A percentile compares a stretch with the other conserved stretches of the same genome.
These are phyloP conservation scores for Termitomyces sp. DNA, from an alignment of 768 basidiomycete genomes.

Conservation along the genomic window DNA sequence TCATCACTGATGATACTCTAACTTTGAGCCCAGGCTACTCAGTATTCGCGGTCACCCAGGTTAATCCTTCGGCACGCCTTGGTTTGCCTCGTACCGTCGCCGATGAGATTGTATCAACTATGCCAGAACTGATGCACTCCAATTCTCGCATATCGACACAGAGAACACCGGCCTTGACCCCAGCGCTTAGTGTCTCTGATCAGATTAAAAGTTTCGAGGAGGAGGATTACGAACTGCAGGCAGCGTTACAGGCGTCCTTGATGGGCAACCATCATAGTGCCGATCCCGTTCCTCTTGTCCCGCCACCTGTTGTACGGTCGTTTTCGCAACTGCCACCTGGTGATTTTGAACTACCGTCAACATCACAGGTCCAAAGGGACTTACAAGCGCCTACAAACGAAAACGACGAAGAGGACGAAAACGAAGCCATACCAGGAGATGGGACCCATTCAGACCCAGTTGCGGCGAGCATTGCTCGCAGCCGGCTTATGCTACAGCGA, in stretches of 20 bases:
- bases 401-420: background rate
- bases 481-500: conserved; percentile 51
- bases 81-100: conserved; percentile 62
- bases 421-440: conserved; percentile 2
- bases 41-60: conserved; percentile 68
- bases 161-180: conserved; percentile 1
- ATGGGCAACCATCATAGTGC: conserved; percentile 18
- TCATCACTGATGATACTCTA: background rate
- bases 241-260: conserved; percentile 80
- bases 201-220: conserved; percentile 52
- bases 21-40: conserved; percentile 55
- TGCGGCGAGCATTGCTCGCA: conserved; percentile 62
- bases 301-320: conserved; percentile 21
- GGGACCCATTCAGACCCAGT: conserved; percentile 42
- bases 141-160: conserved; percentile 5
- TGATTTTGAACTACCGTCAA: conserved; percentile 1
- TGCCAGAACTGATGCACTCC: conserved; percentile 40
- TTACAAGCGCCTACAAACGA: conserved; percentile 9
- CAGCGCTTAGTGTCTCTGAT: conserved; percentile 3
- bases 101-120: conserved; percentile 62
- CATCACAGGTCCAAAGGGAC: conserved; percentile 15
- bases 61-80: conserved; percentile 45
- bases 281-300: conserved; percentile 12
- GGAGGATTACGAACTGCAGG: conserved; percentile 85
- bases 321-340: conserved; percentile 16